phyloP scores from a whole-genome alignment of 2,329 filamentous ascomycete genomes.

The Trichoderma breve region DNA sequence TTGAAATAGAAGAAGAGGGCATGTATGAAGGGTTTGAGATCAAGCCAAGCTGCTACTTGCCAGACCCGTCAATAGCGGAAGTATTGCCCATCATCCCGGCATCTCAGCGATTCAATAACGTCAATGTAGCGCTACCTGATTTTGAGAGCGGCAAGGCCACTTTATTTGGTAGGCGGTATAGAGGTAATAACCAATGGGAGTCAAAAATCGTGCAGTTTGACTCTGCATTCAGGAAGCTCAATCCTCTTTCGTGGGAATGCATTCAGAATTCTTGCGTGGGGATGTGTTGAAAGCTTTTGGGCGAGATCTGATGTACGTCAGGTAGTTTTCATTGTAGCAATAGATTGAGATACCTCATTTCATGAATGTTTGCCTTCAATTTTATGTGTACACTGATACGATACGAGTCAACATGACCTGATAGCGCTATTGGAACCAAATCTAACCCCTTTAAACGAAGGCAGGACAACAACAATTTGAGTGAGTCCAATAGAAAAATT shows the following conservation, averaged over 20 bases:
- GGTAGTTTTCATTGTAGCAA: neutral
- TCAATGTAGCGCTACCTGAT: conserved; percentile 16
- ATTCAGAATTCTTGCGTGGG: neutral
- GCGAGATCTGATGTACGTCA: neutral
- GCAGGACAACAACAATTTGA: neutral
- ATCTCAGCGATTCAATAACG: neutral
- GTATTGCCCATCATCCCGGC: neutral
- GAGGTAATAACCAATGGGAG: conserved; percentile 2
- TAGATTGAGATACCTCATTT: neutral
- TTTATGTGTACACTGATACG: neutral
- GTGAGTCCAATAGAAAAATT: neutral
- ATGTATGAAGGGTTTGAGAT: conserved; percentile 9
- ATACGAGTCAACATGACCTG: neutral
- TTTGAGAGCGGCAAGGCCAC: neutral
- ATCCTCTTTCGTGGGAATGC: neutral
- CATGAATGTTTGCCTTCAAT: neutral
- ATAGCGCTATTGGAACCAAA: neutral
- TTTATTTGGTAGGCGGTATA: neutral
- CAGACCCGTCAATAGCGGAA: neutral
- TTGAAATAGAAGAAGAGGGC: conserved; percentile 17
- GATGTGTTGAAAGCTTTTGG: neutral
- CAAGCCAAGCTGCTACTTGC: neutral
- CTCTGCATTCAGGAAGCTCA: neutral
- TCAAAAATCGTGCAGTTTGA: conserved; percentile 7
- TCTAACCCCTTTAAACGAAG: neutral